Conservation (phyloP, 129 eudicot genomes). For the Solidago caesia region DNA sequence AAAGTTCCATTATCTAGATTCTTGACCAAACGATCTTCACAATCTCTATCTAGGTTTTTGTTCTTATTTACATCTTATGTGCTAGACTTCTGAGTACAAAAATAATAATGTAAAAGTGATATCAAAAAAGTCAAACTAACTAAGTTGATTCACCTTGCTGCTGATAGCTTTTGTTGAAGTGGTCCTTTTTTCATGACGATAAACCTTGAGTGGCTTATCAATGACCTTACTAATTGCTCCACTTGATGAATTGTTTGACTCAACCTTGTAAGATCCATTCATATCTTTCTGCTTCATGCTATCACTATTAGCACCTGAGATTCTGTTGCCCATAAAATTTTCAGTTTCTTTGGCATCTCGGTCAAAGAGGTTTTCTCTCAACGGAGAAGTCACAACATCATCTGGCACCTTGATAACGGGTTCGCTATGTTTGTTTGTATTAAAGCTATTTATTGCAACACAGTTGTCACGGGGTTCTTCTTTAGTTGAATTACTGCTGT, state of each 20-base stretch:
- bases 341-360: slow-evolving; percentile 18
- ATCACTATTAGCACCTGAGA: slow-evolving; percentile 16
- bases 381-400: slow-evolving; percentile 17
- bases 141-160: slow-evolving; percentile 32
- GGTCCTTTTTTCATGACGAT: slow-evolving; percentile 37
- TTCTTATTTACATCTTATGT: neutral
- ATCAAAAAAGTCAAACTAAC: neutral
- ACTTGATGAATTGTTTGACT: slow-evolving; percentile 20
- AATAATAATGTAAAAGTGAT: slow-evolving; percentile 6
- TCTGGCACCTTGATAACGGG: neutral
- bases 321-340: slow-evolving; percentile 16
- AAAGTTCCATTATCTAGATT: neutral
- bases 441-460: neutral
- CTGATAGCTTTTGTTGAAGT: slow-evolving; percentile 17
- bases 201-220: slow-evolving; percentile 39
- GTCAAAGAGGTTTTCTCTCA: slow-evolving; percentile 20
- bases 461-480: neutral
- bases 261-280: slow-evolving; percentile 18
- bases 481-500: neutral
- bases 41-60: neutral
- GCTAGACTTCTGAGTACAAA: neutral
- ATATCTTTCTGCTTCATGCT: slow-evolving; percentile 17
- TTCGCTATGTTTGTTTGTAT: neutral
- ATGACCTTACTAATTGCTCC: slow-evolving; percentile 20
- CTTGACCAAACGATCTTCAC: neutral